phyloP scores from a whole-genome alignment of 345 rosid species.

The Salix purpurea region DNA sequence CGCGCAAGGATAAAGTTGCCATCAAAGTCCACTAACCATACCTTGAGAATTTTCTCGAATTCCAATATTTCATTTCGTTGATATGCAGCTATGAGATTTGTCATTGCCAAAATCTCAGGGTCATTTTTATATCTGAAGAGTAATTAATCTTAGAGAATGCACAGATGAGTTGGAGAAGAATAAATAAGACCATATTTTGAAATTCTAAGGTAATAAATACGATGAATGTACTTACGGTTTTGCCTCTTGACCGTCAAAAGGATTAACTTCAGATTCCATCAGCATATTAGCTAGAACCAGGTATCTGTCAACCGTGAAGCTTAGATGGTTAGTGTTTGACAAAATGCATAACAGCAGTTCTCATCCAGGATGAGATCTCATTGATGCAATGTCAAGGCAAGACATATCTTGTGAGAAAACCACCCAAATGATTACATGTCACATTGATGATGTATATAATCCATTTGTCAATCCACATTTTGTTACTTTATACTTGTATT shows the following conservation, averaged over 20 bases:
- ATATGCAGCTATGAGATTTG: constrained; percentile 92
- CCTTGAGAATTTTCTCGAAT: constrained; percentile 98
- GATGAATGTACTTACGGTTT: constrained; percentile 68
- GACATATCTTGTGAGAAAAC: not conserved
- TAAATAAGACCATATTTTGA: not conserved
- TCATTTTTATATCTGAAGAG: constrained; percentile 84
- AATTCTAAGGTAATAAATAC: not conserved
- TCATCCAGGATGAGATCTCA: not conserved
- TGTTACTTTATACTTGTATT: not conserved
- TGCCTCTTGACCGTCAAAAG: constrained; percentile 99
- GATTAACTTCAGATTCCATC: constrained; percentile 99
- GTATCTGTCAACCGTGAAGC: constrained; percentile 48
- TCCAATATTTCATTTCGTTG: constrained; percentile 94
- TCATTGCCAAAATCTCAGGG: constrained; percentile 99
- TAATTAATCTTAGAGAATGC: constrained; percentile 6
- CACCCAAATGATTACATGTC: not conserved
- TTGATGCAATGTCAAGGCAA: not conserved
- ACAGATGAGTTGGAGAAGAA: not conserved
- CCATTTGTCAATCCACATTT: not conserved
- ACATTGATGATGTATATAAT: not conserved
- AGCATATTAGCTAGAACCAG: constrained; percentile 98
- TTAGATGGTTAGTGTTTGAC: not conserved
- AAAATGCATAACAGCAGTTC: not conserved
- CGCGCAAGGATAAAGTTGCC: not conserved
- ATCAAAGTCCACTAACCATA: constrained; percentile 15